phyloP scores from a whole-genome alignment of 768 basidiomycete genomes.

The Leucosporidium yakuticum region DNA sequence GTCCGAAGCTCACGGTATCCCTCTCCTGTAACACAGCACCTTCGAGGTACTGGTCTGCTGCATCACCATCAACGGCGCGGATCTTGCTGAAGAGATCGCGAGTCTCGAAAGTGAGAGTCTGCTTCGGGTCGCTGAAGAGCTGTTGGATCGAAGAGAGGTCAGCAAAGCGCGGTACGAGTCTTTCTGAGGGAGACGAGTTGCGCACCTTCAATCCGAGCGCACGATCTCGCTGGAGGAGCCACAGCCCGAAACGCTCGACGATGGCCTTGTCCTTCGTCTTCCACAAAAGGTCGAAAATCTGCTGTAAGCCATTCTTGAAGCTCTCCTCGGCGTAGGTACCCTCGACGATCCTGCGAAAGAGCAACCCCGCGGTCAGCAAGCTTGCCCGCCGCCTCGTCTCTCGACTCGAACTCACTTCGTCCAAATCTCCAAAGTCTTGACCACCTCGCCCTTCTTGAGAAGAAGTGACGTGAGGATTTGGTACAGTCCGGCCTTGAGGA shows the following conservation, averaged over 20 bases:
- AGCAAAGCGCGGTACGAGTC: background rate
- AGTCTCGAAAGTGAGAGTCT: slow-evolving; percentile 30
- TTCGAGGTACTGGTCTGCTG: slow-evolving; percentile 33
- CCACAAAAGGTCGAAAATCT: slow-evolving; percentile 29
- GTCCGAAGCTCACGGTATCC: slow-evolving; percentile 24
- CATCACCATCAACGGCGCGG: slow-evolving; percentile 15
- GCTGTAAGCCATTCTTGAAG: slow-evolving; percentile 10
- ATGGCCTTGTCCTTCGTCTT: slow-evolving; percentile 15
- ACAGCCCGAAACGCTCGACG: slow-evolving; percentile 30
- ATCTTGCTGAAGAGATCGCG: slow-evolving; percentile 27
- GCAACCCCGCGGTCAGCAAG: background rate
- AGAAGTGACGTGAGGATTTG: slow-evolving; percentile 16
- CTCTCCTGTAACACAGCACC: slow-evolving; percentile 20
- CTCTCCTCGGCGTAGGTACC: slow-evolving; percentile 13
- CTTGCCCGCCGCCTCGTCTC: background rate
- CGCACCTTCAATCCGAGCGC: slow-evolving; percentile 26
- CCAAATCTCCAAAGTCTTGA: slow-evolving; percentile 26
- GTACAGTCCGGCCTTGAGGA: slow-evolving; percentile 17
- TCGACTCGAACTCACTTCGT: slow-evolving; percentile 13
- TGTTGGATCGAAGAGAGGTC: background rate
- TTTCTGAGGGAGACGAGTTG: background rate
- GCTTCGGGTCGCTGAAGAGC: slow-evolving; percentile 34
- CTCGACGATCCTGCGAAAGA: slow-evolving; percentile 17
- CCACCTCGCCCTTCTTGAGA: slow-evolving; percentile 5
- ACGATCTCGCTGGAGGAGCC: slow-evolving; percentile 27